phyloP scores from a whole-genome alignment of 768 basidiomycete species.

The Candolleomyces aberdarensis region DNA sequence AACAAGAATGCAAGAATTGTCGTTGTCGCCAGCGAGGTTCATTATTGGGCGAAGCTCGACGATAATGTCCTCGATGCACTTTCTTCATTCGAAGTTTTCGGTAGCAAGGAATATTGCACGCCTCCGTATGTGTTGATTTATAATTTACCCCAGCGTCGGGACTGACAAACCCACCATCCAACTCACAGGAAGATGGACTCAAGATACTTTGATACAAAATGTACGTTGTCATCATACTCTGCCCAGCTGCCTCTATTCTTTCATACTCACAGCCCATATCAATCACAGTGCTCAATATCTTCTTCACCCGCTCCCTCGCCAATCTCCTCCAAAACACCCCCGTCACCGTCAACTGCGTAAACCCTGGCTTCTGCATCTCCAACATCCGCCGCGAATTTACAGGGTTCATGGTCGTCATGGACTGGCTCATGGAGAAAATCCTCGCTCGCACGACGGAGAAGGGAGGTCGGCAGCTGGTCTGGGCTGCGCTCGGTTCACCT shows the following conservation, averaged over 20 bases:
- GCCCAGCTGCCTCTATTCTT: too few species aligned
- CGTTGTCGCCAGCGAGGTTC: slow-evolving; percentile 37
- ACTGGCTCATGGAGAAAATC: slow-evolving; percentile 26
- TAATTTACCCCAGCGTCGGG: not conserved
- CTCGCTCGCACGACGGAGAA: slow-evolving; percentile 38
- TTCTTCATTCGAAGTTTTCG: slow-evolving; percentile 27
- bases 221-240: not conserved
- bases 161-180: too few species aligned
- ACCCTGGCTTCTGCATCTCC: slow-evolving; percentile 44
- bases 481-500: slow-evolving; percentile 25
- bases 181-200: not conserved
- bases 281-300: slow-evolving; percentile 36
- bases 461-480: slow-evolving; percentile 33
- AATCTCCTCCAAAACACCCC: slow-evolving; percentile 25
- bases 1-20: slow-evolving; percentile 29
- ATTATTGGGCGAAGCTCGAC: slow-evolving; percentile 25
- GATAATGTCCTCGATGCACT: slow-evolving; percentile 16
- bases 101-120: slow-evolving; percentile 25
- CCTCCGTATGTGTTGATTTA: not conserved
- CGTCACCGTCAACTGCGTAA: slow-evolving; percentile 35
- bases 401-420: slow-evolving; percentile 12
- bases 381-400: slow-evolving; percentile 24
- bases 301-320: slow-evolving; percentile 37
- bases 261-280: too few species aligned
- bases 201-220: slow-evolving; percentile 6